Evolutionary conservation across 2,329 filamentous ascomycete species (phyloP).

Genomic region (Fusarium robinianum): DNA sequence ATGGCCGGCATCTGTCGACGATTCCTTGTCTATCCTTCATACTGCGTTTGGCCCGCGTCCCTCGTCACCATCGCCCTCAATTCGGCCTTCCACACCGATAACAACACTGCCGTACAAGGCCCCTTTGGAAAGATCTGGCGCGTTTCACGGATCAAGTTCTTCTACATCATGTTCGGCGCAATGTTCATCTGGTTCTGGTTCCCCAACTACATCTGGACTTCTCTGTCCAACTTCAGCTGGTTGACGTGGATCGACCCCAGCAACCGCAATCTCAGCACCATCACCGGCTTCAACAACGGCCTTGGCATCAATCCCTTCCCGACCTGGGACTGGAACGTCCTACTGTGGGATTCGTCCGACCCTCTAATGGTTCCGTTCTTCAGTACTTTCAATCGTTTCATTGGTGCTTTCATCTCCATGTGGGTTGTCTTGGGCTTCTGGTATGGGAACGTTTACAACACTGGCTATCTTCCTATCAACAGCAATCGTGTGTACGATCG

Average conservation of each 20-base stretch:
- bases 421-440: slow-evolving; percentile 61
- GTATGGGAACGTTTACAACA: slow-evolving; percentile 63
- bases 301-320: slow-evolving; percentile 52
- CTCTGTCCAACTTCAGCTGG: slow-evolving; percentile 59
- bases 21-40: slow-evolving; percentile 60
- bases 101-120: slow-evolving; percentile 46
- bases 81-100: slow-evolving; percentile 55
- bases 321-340: slow-evolving; percentile 55
- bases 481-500: slow-evolving; percentile 57
- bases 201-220: slow-evolving; percentile 58
- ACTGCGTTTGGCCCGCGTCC: slow-evolving; percentile 62
- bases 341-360: slow-evolving; percentile 50
- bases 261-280: slow-evolving; percentile 48
- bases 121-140: slow-evolving; percentile 51
- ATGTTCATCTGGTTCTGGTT: slow-evolving; percentile 66
- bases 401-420: slow-evolving; percentile 60
- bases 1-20: slow-evolving; percentile 58
- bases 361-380: slow-evolving; percentile 58
- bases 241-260: slow-evolving; percentile 59
- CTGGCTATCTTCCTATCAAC: slow-evolving; percentile 58
- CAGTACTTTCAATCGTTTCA: slow-evolving; percentile 64
- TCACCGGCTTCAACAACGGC: slow-evolving; percentile 51
- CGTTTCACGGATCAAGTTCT: slow-evolving; percentile 57
- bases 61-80: slow-evolving; percentile 60
- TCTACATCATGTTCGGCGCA: slow-evolving; percentile 52